Conservation (phyloP, 768 basidiomycete species). For the Panus rudis region DNA sequence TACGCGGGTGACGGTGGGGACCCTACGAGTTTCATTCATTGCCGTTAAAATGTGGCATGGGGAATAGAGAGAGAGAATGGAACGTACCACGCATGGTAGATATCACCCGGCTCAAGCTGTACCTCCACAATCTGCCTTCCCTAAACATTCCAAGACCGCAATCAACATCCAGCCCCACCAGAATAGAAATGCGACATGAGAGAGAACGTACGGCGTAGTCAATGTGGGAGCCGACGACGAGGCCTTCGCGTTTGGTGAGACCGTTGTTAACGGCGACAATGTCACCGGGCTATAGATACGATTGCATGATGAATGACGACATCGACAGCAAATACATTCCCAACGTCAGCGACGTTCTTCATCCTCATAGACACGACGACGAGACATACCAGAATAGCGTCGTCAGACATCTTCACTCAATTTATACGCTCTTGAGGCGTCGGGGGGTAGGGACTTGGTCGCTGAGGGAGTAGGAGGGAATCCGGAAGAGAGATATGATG, state of each 20-base stretch:
- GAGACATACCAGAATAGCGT: slow-evolving; percentile 7
- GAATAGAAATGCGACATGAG: background rate
- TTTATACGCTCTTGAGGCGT: slow-evolving; percentile 25
- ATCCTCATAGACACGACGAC: background rate
- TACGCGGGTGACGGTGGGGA: slow-evolving; percentile 74
- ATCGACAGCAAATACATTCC: background rate
- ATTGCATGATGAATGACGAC: slow-evolving; percentile 3
- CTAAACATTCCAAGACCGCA: slow-evolving; percentile 28
- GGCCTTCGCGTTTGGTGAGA: slow-evolving; percentile 58
- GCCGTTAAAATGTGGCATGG: background rate
- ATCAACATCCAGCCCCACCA: background rate
- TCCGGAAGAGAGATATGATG: slow-evolving; percentile 15
- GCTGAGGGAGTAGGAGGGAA: slow-evolving; percentile 13
- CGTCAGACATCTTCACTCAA: slow-evolving; percentile 3
- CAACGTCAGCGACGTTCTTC: background rate
- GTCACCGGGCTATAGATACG: slow-evolving; percentile 56
- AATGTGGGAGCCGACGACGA: slow-evolving; percentile 69
- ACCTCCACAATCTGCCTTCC: slow-evolving; percentile 81
- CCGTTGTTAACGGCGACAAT: slow-evolving; percentile 72
- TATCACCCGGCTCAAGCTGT: slow-evolving; percentile 61
- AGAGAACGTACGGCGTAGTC: slow-evolving; percentile 54
- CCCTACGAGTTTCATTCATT: slow-evolving; percentile 34
- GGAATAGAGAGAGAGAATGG: background rate
- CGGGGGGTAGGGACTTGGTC: slow-evolving; percentile 6
- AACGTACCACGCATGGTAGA: slow-evolving; percentile 61